Conservation (phyloP, 1,284 basidiomycete genomes). For the Takashimella tepidaria region DNA sequence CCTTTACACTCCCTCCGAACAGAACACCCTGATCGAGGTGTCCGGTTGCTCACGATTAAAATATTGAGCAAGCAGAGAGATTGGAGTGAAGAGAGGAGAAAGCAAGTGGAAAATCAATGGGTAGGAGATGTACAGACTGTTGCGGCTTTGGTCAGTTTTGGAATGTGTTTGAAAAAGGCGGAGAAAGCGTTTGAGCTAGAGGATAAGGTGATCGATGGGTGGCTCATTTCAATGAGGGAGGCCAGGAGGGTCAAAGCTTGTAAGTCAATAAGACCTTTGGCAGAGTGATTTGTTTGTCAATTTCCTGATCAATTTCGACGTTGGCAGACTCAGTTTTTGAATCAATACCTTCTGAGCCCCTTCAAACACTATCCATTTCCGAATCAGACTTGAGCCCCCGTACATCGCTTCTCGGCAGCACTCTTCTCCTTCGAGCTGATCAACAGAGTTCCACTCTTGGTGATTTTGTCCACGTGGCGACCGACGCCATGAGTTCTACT, state of each 20-base stretch:
- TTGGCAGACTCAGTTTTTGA: background rate
- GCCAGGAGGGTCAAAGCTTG: constrained; percentile 55
- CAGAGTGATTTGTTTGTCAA: constrained; percentile 44
- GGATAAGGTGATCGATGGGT: constrained; percentile 59
- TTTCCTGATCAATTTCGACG: background rate
- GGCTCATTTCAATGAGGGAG: constrained; percentile 70
- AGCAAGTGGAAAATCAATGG: constrained; percentile 57
- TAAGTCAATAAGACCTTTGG: too few species aligned
- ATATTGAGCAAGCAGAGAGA: constrained; percentile 68
- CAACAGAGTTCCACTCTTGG: constrained; percentile 53
- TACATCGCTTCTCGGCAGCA: constrained; percentile 17
- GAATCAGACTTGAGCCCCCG: constrained; percentile 55
- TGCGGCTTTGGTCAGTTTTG: constrained; percentile 49
- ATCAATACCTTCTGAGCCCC: background rate
- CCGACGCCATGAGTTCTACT: constrained; percentile 58
- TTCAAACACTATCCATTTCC: constrained; percentile 1
- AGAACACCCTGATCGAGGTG: constrained; percentile 58
- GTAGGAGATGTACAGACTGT: constrained; percentile 60
- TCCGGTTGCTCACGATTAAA: constrained; percentile 65
- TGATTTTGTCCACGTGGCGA: constrained; percentile 57
- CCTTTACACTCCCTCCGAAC: constrained; percentile 48
- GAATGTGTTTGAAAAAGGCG: background rate
- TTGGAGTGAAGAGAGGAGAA: constrained; percentile 70
- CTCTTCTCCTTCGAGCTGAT: constrained; percentile 22
- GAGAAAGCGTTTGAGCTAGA: constrained; percentile 27